These are phyloP conservation scores for Citropsis articulata DNA, from an alignment of 345 rosid species.

Conservation along the genomic window DNA sequence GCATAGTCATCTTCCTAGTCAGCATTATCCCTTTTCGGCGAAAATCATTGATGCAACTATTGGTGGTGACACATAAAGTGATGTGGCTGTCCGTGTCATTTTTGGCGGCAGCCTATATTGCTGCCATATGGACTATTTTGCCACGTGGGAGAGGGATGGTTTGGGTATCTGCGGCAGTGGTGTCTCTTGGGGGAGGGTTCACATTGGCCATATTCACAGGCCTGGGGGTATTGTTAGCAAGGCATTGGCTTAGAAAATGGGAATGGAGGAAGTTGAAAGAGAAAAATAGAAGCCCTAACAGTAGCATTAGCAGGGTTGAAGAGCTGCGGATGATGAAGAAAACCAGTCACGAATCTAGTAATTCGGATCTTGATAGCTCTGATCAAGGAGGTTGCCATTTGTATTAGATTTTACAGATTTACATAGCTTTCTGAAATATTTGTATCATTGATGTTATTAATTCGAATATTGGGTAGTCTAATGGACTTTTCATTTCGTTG, in stretches of 20 bases:
- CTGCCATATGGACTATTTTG: conserved; percentile 51
- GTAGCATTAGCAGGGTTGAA: conserved; percentile 38
- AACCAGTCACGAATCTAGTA: conserved; percentile 27
- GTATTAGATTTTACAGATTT: conserved; percentile 14
- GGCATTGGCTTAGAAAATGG: conserved; percentile 44
- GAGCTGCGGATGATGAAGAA: conserved; percentile 34
- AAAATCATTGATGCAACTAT: conserved; percentile 45
- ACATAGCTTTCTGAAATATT: neutral
- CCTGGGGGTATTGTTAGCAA: conserved; percentile 32
- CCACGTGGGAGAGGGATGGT: conserved; percentile 32
- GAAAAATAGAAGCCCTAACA: conserved; percentile 24
- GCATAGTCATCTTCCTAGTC: conserved; percentile 53
- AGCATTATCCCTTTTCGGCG: conserved; percentile 60
- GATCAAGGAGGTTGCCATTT: conserved; percentile 38
- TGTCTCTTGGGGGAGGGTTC: conserved; percentile 40
- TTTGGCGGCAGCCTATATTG: conserved; percentile 56
- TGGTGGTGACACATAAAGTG: conserved; percentile 48
- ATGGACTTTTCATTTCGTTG: too few relatives aligned
- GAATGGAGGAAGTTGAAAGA: conserved; percentile 34
- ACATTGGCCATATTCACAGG: conserved; percentile 33
- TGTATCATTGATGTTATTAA: neutral
- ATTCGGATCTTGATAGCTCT: conserved; percentile 43
- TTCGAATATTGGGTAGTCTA: neutral
- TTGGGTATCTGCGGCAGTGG: conserved; percentile 39
- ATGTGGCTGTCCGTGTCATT: conserved; percentile 60